Base-by-base conservation (phyloP, 1,284 basidiomycete species). In the Malassezia equina region DNA sequence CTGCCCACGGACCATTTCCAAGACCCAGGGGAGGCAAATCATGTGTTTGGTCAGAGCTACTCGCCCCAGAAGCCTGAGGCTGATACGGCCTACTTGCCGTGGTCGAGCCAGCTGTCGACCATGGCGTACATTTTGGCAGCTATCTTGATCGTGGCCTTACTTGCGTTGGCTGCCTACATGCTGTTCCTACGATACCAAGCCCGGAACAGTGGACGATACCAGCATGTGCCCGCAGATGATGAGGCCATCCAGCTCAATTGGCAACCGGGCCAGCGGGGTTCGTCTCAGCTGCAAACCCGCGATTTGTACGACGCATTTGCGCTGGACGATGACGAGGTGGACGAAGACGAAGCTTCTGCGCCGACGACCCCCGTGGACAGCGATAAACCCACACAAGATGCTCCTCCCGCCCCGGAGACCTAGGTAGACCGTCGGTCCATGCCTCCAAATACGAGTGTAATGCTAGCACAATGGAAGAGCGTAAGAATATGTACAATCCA, bases 31-130 rank as follows among this genome's bases (percentile, higher is more conserved):
- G 66, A 75, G 67, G 42, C 66, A 66, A 62, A 58, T 40, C 54
- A 53, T 75, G 48, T 43, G 13, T 52, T 51, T 48, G 55, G 55
- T 15, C 67, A 74, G 53, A 17, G 47, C 36, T 51, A 43, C 23
- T 15, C 29, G 19, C 13, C 34, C 70, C 65, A 33, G 73, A 34
- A 15, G 71, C 64, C n/a, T 76, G 77, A 5, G 69, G 77, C 73
- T 23, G 88, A 91, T 67, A 84, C 88, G 73, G 89, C 89, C 51
- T 89, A 86, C 81, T 89, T 91, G 75, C 23, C 46, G n/a, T 79
- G 84, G 36, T 39, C 36, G 36, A 39, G 36, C 19, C 17, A 21
- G n/a, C 19, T 39, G 7, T 39, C 36, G 17, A 39, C 11, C 8
- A 21, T 39, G 3, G 36, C 36, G 17, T 39, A 39, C 19, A 21